Base-by-base conservation (phyloP, 2,329 filamentous ascomycete genomes). In the Elsinoe arachidis region DNA sequence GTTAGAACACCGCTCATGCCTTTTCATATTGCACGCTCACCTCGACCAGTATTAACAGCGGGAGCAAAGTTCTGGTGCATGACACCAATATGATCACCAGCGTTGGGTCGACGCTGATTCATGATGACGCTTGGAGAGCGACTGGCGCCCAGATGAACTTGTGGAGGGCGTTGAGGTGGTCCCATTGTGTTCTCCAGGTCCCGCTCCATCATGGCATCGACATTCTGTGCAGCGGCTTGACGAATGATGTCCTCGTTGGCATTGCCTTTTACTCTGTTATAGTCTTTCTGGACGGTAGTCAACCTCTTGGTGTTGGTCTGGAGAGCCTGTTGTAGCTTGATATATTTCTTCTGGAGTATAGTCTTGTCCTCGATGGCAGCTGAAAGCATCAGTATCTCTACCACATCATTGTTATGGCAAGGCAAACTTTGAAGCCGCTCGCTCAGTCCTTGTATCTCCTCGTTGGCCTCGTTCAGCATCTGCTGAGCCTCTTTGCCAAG, bases 391-490 rank as follows among this genome's bases (percentile, higher is more conserved):
- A 62, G 59, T 49, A 14, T 44, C 14, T 17, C 15, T 26, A 5
- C 5, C 19, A n/a, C 4, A 23, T 17, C 30, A 23, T 12, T 10
- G n/a, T 2, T 21, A 21, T n/a, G 5, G 39, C 19, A 65, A 14
- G 2, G 63, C 77, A 57, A 61, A 87, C 87, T 76, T 58, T 80
- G 73, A 23, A 91, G 68, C 65, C 83, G 86, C 30, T 81, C 79
- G 55, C 86, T 83, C 12, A 93, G 72, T 39, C 71, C 78, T 21
- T 80, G 77, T 57, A 92, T 86, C 65, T 92, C 83, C 0, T 80
- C 70, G 65, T 92, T 90, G 6, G 88, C 87, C 60, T 92, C 85
- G 61, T 84, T 81, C 46, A 90, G 80, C 1, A 88, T 76, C 63
- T 86, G 86, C 63, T 93, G 86, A 67, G 90, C 78, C 43, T 88